Base-by-base conservation (phyloP, 2,329 filamentous ascomycete species). In the Coniochaeta sp. region DNA sequence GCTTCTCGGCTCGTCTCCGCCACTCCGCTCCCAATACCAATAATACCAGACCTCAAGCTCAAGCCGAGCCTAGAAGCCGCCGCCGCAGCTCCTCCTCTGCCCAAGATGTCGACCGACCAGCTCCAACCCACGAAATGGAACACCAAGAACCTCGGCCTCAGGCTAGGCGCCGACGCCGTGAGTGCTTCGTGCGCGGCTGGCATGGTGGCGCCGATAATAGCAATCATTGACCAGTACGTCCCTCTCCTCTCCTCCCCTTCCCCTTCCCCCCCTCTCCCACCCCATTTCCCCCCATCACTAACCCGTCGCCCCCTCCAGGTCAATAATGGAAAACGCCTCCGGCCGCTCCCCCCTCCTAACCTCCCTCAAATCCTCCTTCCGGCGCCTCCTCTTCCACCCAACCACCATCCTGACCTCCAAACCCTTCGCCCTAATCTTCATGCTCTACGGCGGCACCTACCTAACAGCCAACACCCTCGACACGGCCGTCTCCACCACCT, bases 391-490 rank as follows among this genome's bases (percentile, higher is more conserved):
- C 52, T 58, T 73, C n/a, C 76, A 73, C 8, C 87, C 87, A 0
- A 82, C 83, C 53, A 61, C 67, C 22, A 74, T 87, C 60, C 61
- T 90, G 57, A 68, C 82, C 64, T 82, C 82, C 48, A 81, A 80
- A 53, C 86, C 87, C 1, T 86, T 87, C 60, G 81, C 73, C 45
- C 77, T 90, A 57, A 85, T 91, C 64, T 78, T 82, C 70, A 73
- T 81, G 69, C 75, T 95, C 40, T 97, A 96, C 75, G 88, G 85
- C 55, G 86, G 88, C 58, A 97, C 92, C 53, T 96, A 96, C 73
- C 72, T 94, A 12, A 90, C 89, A 1, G 91, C 92, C 57, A 96
- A 96, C 73, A 71, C 79, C 12, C 82, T 96, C 65, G 92, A 97
- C 72, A 96, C 92, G 0, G 67, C 82, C 47, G 74, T 83, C 42